Evolutionary conservation across 2,329 filamentous ascomycete genomes (phyloP), one percentile per base, ranked within the genome.

Genomic region (Aspergillus brasiliensis): DNA sequence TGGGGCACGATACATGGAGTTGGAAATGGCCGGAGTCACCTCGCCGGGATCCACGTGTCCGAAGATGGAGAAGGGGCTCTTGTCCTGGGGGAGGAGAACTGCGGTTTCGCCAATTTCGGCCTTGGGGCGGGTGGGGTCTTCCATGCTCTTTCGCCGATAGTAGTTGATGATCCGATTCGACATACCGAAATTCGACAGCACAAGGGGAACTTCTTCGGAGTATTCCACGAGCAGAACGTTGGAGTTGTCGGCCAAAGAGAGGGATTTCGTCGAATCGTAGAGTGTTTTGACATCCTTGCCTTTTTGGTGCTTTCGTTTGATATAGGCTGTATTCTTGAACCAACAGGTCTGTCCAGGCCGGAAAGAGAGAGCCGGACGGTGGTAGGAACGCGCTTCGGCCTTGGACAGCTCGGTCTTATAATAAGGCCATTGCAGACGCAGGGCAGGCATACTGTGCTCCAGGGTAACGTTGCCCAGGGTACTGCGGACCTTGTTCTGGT

Each of bases 151-250:
- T 60, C 93, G 88, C 40, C 92, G 90, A 73, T 97, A 97, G 77
- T 98, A 99, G 76, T 99, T 98, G 81, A 98, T 92, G 60, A 99
- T 85, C 56, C 92, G 90, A 74, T 90, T 96, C 55, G 93, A 93
- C 95, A 99, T 99, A 65, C 94, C 95, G 70, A 97, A 97, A 72
- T 96, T 97, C 46, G 94, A 97, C 62, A 99, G 81, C 61, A 96
- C 92, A 8, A 89, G 90, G 0, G 95, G 95, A 63, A 92, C 89
- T 70, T 97, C 92, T 76, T 99, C 95, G 8, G 92, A 96, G 74
- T 99, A 99, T 76, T 99, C 95, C 34, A 98, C 89, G 13, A 99
- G 84, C 5, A 97, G 84, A 19, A 92, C 88, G 44, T 88, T 90
- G 0, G 94, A 92, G 72, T 97, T 97, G 75, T 99, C 95, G 63